phyloP scores from a whole-genome alignment of 1,284 basidiomycete species.

The Naganishia liquefaciens region DNA sequence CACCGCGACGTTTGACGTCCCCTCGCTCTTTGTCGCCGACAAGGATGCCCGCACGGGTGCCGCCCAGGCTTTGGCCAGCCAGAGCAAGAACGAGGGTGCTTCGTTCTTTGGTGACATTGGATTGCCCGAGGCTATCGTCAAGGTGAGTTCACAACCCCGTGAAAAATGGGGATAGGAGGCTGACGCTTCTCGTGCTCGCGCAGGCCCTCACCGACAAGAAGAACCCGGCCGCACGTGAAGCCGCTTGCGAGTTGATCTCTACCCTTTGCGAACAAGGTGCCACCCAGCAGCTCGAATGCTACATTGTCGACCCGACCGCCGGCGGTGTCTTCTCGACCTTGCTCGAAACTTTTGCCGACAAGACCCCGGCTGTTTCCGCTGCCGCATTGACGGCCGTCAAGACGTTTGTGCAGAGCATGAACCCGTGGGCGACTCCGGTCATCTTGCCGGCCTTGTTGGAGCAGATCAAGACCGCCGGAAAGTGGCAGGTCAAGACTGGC shows the following conservation, averaged over 20 bases:
- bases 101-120: constrained; percentile 73
- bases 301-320: constrained; percentile 70
- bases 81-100: constrained; percentile 82
- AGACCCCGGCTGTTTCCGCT: constrained; percentile 68
- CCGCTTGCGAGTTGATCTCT: constrained; percentile 51
- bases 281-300: constrained; percentile 83
- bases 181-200: constrained; percentile 11
- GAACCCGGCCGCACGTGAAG: constrained; percentile 55
- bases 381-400: constrained; percentile 84
- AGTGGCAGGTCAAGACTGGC: constrained; percentile 99
- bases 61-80: constrained; percentile 68
- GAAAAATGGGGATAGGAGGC: background rate
- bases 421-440: constrained; percentile 83
- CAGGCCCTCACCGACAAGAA: constrained; percentile 62
- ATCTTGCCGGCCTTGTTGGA: constrained; percentile 88
- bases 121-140: constrained; percentile 77
- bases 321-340: constrained; percentile 77
- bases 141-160: constrained; percentile 54
- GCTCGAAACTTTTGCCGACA: constrained; percentile 87
- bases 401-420: constrained; percentile 77
- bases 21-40: constrained; percentile 54
- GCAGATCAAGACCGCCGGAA: constrained; percentile 93
- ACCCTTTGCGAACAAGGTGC: constrained; percentile 73
- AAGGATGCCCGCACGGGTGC: constrained; percentile 65
- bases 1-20: constrained; percentile 51